Evolutionary conservation across 1,139 yeast genomes (phyloP), one percentile per base, ranked within the genome.

Genomic region (Pichia sp.): DNA sequence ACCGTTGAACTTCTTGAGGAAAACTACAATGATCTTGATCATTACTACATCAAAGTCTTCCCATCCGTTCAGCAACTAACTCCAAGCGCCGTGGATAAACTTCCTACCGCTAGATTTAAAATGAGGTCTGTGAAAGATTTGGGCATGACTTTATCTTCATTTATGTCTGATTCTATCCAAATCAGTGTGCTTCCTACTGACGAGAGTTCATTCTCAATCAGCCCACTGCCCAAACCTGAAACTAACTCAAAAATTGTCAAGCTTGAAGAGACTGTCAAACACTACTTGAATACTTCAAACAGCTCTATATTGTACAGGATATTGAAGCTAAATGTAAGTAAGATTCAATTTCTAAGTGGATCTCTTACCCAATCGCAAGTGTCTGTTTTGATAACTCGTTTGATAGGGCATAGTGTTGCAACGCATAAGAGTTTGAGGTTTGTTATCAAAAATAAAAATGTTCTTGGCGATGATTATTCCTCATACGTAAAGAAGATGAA

Each of bases 371-470:
- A 26, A 6, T 25, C 14, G n/a, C 43, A 39, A 23, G 27, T 37
- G 6, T 42, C 46, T 13, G 8, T 39, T n/a, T 27, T 42, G 6
- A 44, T 44, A 16, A 38, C 33, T 17, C 28, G 40, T 11, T 13
- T 44, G 5, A 23, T 34, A 4, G 23, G 14, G 9, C 34, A 26
- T 12, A 32, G 35, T 23, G 31, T 28, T 14, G 11, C 29, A 18
- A 1, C 32, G 10, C 15, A 23, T 7, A 30, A 37, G 18, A 34
- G 38, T 13, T 22, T 36, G 21, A 27, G 34, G 10, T 39, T 39
- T 17, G n/a, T 39, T 5, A 29, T 34, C 3, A 31, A 31, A 13
- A 36, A 39, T 22, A 35, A 23, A 34, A 7, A 22, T 6, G 16
- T 5, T 16, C 5, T 23, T n/a, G 15, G 21, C 11, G 32, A 33